phyloP scores from a whole-genome alignment of 2,329 filamentous ascomycete species.

The Botrytis paeoniae region DNA sequence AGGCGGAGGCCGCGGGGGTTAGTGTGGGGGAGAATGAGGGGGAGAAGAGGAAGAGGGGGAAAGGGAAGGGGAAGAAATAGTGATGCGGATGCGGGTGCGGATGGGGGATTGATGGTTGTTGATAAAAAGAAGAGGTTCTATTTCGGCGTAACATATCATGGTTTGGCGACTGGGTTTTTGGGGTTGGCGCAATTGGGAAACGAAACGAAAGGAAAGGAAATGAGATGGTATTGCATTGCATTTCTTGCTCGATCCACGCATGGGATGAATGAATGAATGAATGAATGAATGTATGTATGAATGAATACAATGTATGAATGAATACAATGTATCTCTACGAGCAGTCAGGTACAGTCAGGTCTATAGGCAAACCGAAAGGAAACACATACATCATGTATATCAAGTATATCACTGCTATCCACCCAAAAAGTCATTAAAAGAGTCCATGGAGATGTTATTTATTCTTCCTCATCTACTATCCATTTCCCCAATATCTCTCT shows the following conservation, averaged over 20 bases:
- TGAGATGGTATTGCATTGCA: neutral
- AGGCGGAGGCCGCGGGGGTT: conserved; percentile 70
- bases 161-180: neutral
- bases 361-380: neutral
- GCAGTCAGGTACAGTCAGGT: neutral
- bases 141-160: neutral
- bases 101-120: no score
- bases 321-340: neutral
- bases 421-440: no score
- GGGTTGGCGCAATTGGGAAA: neutral
- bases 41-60: conserved; percentile 30
- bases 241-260: neutral
- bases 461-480: no score
- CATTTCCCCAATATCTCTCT: neutral
- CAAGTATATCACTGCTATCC: neutral
- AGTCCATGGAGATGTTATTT: no score
- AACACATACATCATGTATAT: neutral
- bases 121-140: neutral
- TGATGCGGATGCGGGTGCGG: neutral
- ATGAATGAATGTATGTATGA: no score
- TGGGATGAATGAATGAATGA: neutral
- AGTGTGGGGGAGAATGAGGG: conserved; percentile 39
- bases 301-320: neutral
- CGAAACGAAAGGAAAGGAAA: neutral
- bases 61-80: conserved; percentile 32